Evolutionary conservation across 768 basidiomycete species (phyloP), one percentile per base, ranked within the genome.

Genomic region (Lyophyllum decastes): DNA sequence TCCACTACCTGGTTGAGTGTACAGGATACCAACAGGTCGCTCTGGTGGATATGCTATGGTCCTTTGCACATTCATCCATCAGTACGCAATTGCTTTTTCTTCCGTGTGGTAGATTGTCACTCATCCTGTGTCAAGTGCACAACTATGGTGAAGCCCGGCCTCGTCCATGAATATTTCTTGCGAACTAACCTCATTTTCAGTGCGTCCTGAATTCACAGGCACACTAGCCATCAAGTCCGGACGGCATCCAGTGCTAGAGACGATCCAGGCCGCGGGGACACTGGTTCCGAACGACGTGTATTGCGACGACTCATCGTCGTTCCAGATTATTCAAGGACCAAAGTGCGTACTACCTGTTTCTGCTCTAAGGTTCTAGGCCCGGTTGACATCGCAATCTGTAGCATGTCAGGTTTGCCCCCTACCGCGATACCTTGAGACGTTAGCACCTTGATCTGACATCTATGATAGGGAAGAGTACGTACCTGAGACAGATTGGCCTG

Each of bases 271-370:
- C 1, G 81, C 83, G 0, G 89, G 87, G 2, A 84, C 80, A 4
- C 76, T 95, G 25, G 86, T 98, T 2, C 82, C 92, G 4, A 98
- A 98, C 66, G 96, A 98, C 68, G 87, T 91, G 1, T 99, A 92
- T 65, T 92, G 92, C 64, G 90, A 88, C 56, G 84, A 89, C 58
- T 83, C 90, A 0, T 88, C 93, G 2, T 82, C 83, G 1, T 98
- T 99, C 68, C 95, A 98, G 71, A 83, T 98, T 27, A 82, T 99
- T 30, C 94, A 92, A 61, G 95, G 95, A 0, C 93, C 93, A 2
- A 94, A 94, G 92, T 92, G 64, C 66, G 84, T 74, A 4, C 21
- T 44, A 44, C 35, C 50, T 35, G 30, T 30, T 12, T 21, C 25
- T 40, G 16, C 55, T 38, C 4, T 11, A 7, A 59, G 55, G 5